Evolutionary conservation across 2,329 filamentous ascomycete genomes (phyloP).

Genomic region (Sordariomycetes sp.): DNA sequence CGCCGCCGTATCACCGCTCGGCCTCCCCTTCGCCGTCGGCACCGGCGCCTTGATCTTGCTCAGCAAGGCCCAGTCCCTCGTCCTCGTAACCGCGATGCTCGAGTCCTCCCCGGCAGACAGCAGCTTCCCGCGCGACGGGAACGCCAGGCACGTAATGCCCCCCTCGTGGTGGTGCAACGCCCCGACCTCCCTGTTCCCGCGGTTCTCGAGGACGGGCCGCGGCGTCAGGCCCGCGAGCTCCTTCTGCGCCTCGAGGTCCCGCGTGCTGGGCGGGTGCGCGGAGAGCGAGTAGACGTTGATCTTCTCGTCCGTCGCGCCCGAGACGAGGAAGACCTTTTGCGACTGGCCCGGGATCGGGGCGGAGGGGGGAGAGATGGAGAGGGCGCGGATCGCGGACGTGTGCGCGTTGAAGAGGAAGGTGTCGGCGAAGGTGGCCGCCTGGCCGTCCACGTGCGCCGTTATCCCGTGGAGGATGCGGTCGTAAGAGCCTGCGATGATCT

Average conservation of each 20-base stretch:
- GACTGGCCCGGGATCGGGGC: slow-evolving; percentile 43
- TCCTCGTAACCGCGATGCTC: slow-evolving; percentile 75
- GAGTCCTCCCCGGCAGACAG: slow-evolving; percentile 84
- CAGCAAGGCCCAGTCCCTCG: slow-evolving; percentile 79
- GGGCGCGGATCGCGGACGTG: slow-evolving; percentile 74
- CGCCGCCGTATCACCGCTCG: slow-evolving; percentile 80
- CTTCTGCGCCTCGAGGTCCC: slow-evolving; percentile 31
- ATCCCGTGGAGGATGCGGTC: slow-evolving; percentile 86
- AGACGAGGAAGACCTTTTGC: slow-evolving; percentile 83
- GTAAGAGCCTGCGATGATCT: slow-evolving; percentile 88
- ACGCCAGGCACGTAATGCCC: slow-evolving; percentile 65
- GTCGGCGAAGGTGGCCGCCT: slow-evolving; percentile 60
- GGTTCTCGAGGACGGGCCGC: slow-evolving; percentile 69
- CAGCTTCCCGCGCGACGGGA: slow-evolving; percentile 78
- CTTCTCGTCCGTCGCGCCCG: slow-evolving; percentile 82
- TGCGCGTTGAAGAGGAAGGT: slow-evolving; percentile 95
- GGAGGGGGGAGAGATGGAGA: slow-evolving; percentile 72
- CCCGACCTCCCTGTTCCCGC: slow-evolving; percentile 78
- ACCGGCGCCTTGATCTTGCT: slow-evolving; percentile 82
- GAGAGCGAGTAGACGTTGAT: slow-evolving; percentile 93
- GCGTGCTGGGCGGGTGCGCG: slow-evolving; percentile 45
- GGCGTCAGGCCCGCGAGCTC: slow-evolving; percentile 52
- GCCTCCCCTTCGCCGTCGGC: slow-evolving; percentile 65
- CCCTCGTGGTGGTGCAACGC: slow-evolving; percentile 77
- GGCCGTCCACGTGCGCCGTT: slow-evolving; percentile 50